A percentile compares a stretch with the other conserved stretches of the same genome.
Conservation (phyloP, 306 rosid species). For the Vigna hirtella region DNA sequence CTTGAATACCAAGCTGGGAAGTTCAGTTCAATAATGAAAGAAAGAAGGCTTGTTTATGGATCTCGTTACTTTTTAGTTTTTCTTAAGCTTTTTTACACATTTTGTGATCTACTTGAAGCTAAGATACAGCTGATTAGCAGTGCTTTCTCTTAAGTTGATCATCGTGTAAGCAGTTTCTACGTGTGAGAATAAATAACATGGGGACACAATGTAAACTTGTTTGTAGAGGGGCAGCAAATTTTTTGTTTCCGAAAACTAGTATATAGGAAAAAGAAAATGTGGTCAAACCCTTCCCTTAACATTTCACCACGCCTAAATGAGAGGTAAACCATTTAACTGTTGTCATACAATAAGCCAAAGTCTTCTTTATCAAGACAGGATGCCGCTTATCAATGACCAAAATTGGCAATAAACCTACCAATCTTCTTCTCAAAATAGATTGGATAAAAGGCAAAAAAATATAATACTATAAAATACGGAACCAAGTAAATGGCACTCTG, state of each 20-base stretch:
- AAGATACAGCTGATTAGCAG: slow-evolving; percentile 27
- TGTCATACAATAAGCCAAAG: slow-evolving; percentile 24
- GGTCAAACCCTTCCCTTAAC: background rate
- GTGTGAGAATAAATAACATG: background rate
- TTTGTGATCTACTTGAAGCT: slow-evolving; percentile 33
- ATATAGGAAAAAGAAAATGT: background rate
- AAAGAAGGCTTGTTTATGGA: slow-evolving; percentile 35
- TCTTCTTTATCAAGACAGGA: slow-evolving; percentile 9
- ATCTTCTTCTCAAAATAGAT: slow-evolving; percentile 18
- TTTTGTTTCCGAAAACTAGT: background rate
- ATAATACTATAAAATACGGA: background rate
- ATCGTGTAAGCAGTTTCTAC: background rate
- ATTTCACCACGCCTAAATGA: background rate
- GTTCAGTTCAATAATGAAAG: slow-evolving; percentile 30
- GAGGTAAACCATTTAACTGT: slow-evolving; percentile 28
- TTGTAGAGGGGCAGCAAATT: background rate
- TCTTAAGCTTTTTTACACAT: slow-evolving; percentile 7
- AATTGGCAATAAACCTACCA: slow-evolving; percentile 23
- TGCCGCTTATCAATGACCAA: slow-evolving; percentile 19
- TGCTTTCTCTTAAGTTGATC: background rate
- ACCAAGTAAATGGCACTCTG: slow-evolving; percentile 28
- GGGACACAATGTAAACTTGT: background rate
- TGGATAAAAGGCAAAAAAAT: slow-evolving; percentile 19
- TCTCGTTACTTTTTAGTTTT: background rate
- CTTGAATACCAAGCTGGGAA: slow-evolving; percentile 26